Base-by-base conservation (phyloP, 2,329 filamentous ascomycete genomes). In the Monilinia fructigena region DNA sequence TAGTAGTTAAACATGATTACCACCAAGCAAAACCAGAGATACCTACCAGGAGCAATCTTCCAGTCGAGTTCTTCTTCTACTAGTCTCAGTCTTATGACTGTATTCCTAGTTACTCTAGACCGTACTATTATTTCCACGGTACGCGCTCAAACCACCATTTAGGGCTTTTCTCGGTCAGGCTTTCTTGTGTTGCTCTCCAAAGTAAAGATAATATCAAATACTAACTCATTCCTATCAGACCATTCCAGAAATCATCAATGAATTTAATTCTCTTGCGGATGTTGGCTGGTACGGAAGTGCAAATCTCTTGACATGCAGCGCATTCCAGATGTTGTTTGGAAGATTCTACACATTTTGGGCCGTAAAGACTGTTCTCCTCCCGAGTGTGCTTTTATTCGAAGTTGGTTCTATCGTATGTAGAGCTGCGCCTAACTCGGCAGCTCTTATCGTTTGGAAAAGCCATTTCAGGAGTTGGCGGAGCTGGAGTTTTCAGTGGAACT, bases 241-340 rank as follows among this genome's bases (percentile, higher is more conserved):
- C 80, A 67, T 76, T 80, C n/a, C 78, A 28, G 14, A 53, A 12
- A 42, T 53, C 3, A 48, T 4, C 4, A 31, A 20, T 6, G 14
- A 38, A 7, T 40, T 8, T 12, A 62, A n/a, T 38, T 53, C n/a
- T 62, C 12, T 53, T 4, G 14, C 31, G 23, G 59, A 53, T 18
- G 20, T 38, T 38, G 31, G 28, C 59, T 81, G 79, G 79, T 79
- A 80, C 55, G 77, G 76, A 2, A 75, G 73, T 63, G 75, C 75
- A 50, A 76, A 77, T 16, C 26, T 38, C 12, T 53, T 40, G 5
- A 38, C 14, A 28, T 45, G 38, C 3, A 28, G 6, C 35, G 40
- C 38, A 23, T 56, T 31, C 7, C 10, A 42, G 26, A 38, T 56
- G 23, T 18, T 45, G 28, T 23, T 31, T 20, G 50, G 61, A 54